Conservation (phyloP, 345 rosid species). For the Eucalyptus viminalis region DNA sequence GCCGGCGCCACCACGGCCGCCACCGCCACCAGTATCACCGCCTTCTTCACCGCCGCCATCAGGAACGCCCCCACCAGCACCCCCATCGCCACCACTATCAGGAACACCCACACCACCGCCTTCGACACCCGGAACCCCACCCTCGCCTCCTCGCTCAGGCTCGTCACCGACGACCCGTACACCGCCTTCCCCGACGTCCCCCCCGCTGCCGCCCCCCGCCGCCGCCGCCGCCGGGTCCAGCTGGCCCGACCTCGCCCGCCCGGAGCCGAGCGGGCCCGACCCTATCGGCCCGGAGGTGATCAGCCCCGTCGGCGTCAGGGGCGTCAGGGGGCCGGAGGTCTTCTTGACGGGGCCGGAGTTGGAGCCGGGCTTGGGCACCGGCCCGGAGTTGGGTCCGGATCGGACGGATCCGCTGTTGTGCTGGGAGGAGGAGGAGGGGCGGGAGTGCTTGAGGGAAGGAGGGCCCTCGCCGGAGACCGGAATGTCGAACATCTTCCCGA, state of each 20-base stretch:
- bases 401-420: conserved; percentile 78
- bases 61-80: conserved; percentile 65
- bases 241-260: conserved; percentile 72
- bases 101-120: conserved; percentile 60
- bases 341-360: conserved; percentile 60
- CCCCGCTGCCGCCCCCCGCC: background rate
- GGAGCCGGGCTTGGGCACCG: conserved; percentile 44
- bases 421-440: conserved; percentile 56
- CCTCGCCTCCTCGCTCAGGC: conserved; percentile 44
- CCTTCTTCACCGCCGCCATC: conserved; percentile 70
- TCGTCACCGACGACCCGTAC: conserved; percentile 81
- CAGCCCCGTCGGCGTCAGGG: conserved; percentile 81
- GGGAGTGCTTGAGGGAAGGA: conserved; percentile 30
- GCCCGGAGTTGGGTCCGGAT: conserved; percentile 75
- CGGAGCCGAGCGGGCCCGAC: conserved; percentile 36
- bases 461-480: conserved; percentile 25
- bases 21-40: conserved; percentile 53
- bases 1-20: conserved; percentile 44
- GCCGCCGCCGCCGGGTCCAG: conserved; percentile 31
- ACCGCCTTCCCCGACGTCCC: conserved; percentile 28
- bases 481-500: conserved; percentile 91
- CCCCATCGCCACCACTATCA: conserved; percentile 48
- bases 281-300: conserved; percentile 66
- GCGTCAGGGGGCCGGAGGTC: conserved; percentile 58
- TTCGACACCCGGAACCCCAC: conserved; percentile 75